Base-by-base conservation (phyloP, 495 filamentous ascomycete genomes). In the Trichoderma gamsii region DNA sequence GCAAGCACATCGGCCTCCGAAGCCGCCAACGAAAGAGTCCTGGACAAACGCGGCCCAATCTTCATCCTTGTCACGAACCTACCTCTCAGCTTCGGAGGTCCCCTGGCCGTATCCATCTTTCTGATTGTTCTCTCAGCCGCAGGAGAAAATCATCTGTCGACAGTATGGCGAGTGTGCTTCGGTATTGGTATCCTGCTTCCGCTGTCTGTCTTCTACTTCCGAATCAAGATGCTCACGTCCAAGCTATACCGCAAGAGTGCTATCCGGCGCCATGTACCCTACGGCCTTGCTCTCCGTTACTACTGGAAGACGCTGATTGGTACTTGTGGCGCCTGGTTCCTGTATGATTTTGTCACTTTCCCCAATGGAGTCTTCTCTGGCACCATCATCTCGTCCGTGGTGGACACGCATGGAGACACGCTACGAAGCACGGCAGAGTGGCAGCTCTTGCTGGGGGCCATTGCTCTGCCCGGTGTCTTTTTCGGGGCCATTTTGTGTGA, bases 401-500 rank as follows among this genome's bases (percentile, higher is more conserved):
- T 61, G 15, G 27, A 32, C 25, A 13, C 56, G 6, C 27, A 61
- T 16, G 44, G 44, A 6, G 56, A 61, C 27, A 32, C 27, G 6
- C 27, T 61, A 15, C 23, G 27, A 13, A 27, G 27, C 56, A 61
- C 56, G 11, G 56, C 56, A 1, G 80, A 83, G 72, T 85, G 82
- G 81, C 80, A 82, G 64, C 76, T 85, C 25, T 76, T 85, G 2
- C 79, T 85, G 12, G 80, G 78, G 25, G 72, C 75, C 25, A 72
- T 85, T 32, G 69, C 79, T 12, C 71, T 85, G 0, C 83, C 83
- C 0, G 83, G 83, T 11, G 81, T 83, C 18, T 78, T 85, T 69
- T 70, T 85, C 67, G 83, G 83, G 11, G 83, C 82, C 0, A 70
- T 72, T 21, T 77, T 85, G 1, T 83, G 80, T 66, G 78, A 84